Evolutionary conservation across 1,139 yeast species (phyloP).

Genomic region (Scheffersomyces illinoinensis): DNA sequence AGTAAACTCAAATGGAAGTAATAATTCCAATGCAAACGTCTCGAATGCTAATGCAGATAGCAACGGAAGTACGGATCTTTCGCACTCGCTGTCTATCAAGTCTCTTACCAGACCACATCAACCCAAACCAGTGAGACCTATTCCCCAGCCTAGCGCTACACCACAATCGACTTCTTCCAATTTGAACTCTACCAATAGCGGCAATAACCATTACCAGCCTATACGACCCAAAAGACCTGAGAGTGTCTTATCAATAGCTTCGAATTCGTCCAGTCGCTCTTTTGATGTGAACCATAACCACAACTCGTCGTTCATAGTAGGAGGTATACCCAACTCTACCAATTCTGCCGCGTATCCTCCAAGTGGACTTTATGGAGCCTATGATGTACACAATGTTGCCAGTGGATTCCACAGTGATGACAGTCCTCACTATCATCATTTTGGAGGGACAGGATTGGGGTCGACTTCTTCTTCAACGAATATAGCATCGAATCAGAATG

Average conservation of each 20-base stretch:
- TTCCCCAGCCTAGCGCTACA: conserved; percentile 9
- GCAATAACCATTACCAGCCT: conserved; percentile 21
- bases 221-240: conserved; percentile 43
- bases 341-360: conserved; percentile 37
- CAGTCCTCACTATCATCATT: conserved; percentile 11
- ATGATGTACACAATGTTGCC: conserved; percentile 5
- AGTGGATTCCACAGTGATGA: conserved; percentile 4
- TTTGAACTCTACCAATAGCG: conserved; percentile 3
- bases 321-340: conserved; percentile 24
- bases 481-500: background rate
- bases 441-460: conserved; percentile 17
- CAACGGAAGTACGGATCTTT: background rate
- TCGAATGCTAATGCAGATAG: background rate
- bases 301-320: conserved; percentile 16
- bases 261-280: conserved; percentile 34
- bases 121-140: conserved; percentile 22
- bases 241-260: conserved; percentile 42
- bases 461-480: conserved; percentile 9
- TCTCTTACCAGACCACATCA: conserved; percentile 15
- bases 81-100: conserved; percentile 1
- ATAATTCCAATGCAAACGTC: background rate
- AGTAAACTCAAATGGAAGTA: background rate
- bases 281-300: conserved; percentile 15
- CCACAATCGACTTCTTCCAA: conserved; percentile 17
- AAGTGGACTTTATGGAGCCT: conserved; percentile 11